Evolutionary conservation across 192 early-diverging fungal genomes (phyloP), one percentile per base, ranked within the genome.

Genomic region (Entomortierella lignicola): DNA sequence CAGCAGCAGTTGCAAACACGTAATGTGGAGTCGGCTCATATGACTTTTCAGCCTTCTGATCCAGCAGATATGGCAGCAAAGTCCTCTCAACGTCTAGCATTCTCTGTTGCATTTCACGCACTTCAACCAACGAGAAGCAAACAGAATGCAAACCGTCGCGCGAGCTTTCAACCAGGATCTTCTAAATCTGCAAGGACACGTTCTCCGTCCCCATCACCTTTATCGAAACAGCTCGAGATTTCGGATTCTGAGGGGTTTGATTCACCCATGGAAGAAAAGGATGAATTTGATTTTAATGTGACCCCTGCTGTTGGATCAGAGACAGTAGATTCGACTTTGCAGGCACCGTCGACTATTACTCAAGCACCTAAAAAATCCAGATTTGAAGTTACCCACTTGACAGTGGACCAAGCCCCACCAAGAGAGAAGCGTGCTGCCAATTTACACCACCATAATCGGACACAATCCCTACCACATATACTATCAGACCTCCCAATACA

Each of bases 181-280:
- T 7, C 17, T 25, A 55, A 29, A 21, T 20, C 47, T 26, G 30
- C 31, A 34, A 64, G 61, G 25, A 65, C 60, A 15, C 66, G 66
- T 12, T 70, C 74, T 1, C 67, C 66, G 2, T 69, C 66, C 6
- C 74, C 74, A 4, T 69, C 61, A 21, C 67, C 74, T 0, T 48
- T 69, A 18, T 79, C 66, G 18, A 30, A 44, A 51, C 72, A 75
- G 27, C 55, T 66, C 34, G 54, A 60, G 23, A 42, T 72, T 7
- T 53, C 67, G 18, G 44, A 51, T 27, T 69, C 67, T 0, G 31
- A 57, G 5, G 57, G 66, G 8, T 23, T 60, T 48, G 70, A 72
- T 27, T 64, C 70, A 6, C 70, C 70, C 26, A 55, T 48, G 34
- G 70, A 72, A 3, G 70, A 72, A 21, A 57, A 59, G 10, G 55